phyloP scores from a whole-genome alignment of 176 grass and related monocot species.

The Phoenix roebelenii region DNA sequence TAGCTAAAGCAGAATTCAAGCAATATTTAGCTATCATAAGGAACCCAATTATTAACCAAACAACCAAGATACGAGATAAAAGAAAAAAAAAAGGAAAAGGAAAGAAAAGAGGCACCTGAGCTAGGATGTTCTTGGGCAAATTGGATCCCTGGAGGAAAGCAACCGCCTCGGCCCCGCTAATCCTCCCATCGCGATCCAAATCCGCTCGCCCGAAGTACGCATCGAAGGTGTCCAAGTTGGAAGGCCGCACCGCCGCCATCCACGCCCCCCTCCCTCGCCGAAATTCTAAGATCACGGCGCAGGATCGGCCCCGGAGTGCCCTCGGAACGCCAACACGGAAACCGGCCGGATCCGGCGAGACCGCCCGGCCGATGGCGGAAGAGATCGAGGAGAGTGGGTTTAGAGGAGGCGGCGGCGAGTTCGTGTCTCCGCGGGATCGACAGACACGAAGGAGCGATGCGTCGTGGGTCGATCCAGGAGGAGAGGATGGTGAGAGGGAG shows the following conservation, averaged over 20 bases:
- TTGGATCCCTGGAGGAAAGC: constrained; percentile 80
- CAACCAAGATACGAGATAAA: background rate
- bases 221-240: constrained; percentile 66
- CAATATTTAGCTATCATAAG: background rate
- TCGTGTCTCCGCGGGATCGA: too few relatives aligned
- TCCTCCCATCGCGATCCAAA: constrained; percentile 90
- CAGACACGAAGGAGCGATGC: too few relatives aligned
- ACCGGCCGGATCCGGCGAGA: too few relatives aligned
- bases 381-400: too few relatives aligned
- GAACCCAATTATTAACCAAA: background rate
- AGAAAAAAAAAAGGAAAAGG: background rate
- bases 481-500: too few relatives aligned
- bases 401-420: too few relatives aligned
- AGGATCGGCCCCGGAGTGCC: background rate
- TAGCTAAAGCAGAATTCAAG: too few relatives aligned
- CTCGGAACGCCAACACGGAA: too few relatives aligned
- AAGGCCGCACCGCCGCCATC: constrained; percentile 22
- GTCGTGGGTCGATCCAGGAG: too few relatives aligned
- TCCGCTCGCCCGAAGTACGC: constrained; percentile 89
- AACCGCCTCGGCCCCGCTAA: constrained; percentile 90
- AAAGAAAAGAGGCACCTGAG: constrained; percentile 40
- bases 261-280: too few relatives aligned
- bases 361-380: too few relatives aligned
- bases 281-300: constrained; percentile 18
- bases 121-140: constrained; percentile 75